These are phyloP conservation scores for Penicillium sp. DNA, from an alignment of 2,329 filamentous ascomycete species.

Conservation along the genomic window DNA sequence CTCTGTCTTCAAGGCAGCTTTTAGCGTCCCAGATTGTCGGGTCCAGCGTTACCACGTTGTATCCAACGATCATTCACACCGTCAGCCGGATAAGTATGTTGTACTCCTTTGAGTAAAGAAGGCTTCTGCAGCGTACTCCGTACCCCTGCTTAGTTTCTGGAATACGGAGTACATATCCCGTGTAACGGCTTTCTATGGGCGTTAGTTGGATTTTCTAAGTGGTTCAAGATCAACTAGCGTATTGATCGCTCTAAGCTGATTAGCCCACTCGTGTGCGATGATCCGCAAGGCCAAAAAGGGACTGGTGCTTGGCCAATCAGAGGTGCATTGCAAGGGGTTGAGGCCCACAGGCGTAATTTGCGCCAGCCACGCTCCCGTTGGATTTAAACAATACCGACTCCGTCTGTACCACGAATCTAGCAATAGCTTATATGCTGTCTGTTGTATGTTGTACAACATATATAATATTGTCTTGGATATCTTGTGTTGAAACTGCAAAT, in stretches of 20 bases:
- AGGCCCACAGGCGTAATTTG: neutral
- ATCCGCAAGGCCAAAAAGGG: slow-evolving; percentile 9
- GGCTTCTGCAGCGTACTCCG: neutral
- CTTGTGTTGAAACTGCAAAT: neutral
- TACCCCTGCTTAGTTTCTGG: slow-evolving; percentile 2
- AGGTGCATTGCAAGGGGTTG: neutral
- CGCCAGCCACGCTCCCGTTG: neutral
- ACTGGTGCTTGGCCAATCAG: slow-evolving; percentile 8
- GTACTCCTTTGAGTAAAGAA: neutral
- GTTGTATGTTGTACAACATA: too few relatives aligned
- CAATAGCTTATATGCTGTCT: neutral
- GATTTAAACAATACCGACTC: neutral
- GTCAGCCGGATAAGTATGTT: neutral
- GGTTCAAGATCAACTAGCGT: slow-evolving; percentile 4
- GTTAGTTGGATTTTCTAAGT: neutral
- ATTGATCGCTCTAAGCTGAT: slow-evolving; percentile 2
- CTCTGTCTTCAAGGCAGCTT: slow-evolving; percentile 15
- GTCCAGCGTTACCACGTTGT: slow-evolving; percentile 1
- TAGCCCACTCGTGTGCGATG: slow-evolving; percentile 1
- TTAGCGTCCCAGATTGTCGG: slow-evolving; percentile 17
- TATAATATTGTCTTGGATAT: neutral
- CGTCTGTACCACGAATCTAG: neutral
- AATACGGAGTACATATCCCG: slow-evolving; percentile 6
- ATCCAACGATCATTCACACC: neutral
- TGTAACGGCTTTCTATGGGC: slow-evolving; percentile 3